phyloP scores from a whole-genome alignment of 257 asterid genomes.

The Fraxinus quadrangulata region DNA sequence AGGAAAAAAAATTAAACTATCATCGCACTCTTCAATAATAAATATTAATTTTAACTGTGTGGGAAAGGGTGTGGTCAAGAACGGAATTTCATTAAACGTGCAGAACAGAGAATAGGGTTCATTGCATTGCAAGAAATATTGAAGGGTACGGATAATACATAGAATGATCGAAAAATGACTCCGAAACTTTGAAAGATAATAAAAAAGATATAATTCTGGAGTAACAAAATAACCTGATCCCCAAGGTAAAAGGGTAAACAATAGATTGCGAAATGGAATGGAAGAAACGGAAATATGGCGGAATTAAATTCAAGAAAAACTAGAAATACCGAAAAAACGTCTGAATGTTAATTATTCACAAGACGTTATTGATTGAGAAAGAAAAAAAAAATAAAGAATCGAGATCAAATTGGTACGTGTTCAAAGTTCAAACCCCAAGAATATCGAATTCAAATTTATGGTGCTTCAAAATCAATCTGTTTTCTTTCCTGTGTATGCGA shows the following conservation, averaged over 20 bases:
- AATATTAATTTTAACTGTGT: background rate
- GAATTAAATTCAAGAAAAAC: conserved; percentile 8
- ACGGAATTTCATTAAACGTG: conserved; percentile 14
- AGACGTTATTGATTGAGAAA: conserved; percentile 14
- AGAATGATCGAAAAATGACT: conserved; percentile 10
- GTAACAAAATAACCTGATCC: conserved; percentile 26
- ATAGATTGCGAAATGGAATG: conserved; percentile 22
- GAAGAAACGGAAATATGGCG: conserved; percentile 21
- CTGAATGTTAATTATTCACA: background rate
- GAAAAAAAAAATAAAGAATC: conserved; percentile 17
- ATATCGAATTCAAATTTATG: conserved; percentile 20
- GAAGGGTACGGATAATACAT: background rate
- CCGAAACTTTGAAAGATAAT: conserved; percentile 18
- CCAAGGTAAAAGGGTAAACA: conserved; percentile 11
- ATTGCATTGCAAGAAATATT: conserved; percentile 26
- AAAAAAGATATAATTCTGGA: conserved; percentile 30
- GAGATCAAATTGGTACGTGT: conserved; percentile 13
- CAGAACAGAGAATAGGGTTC: conserved; percentile 20
- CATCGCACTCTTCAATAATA: conserved; percentile 24
- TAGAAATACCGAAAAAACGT: conserved; percentile 9
- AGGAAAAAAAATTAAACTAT: background rate
- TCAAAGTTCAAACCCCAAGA: conserved; percentile 33
- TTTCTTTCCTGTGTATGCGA: conserved; percentile 2
- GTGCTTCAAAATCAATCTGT: conserved; percentile 17
- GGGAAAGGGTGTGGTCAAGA: conserved; percentile 13